Conservation (phyloP, 495 filamentous ascomycete genomes). For the Jackrogersella minutella region DNA sequence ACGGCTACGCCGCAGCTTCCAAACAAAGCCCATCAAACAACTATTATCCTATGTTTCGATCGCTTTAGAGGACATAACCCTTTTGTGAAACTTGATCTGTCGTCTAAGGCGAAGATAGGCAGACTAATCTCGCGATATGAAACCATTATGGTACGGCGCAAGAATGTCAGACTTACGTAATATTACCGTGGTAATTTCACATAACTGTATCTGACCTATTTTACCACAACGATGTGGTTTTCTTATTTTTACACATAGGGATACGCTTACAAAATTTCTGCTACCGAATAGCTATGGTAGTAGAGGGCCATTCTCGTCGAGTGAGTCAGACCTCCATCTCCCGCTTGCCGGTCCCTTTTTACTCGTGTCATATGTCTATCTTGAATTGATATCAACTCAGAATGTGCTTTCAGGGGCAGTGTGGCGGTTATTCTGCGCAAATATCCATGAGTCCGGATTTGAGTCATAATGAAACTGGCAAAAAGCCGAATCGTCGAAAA, state of each 20-base stretch:
- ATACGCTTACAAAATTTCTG: too few species aligned
- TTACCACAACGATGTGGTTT: too few species aligned
- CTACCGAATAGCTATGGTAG: neutral
- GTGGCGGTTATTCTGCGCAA: neutral
- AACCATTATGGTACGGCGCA: too few species aligned
- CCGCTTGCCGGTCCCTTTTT: neutral
- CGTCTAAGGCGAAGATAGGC: too few species aligned
- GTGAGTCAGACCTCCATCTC: neutral
- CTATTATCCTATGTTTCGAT: neutral
- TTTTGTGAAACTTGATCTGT: neutral
- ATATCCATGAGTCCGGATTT: neutral
- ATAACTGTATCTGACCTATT: too few species aligned
- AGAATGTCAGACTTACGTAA: too few species aligned
- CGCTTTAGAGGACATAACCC: neutral
- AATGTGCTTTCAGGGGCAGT: neutral
- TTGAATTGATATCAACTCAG: neutral
- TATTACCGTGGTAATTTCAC: too few species aligned
- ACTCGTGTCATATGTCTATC: neutral
- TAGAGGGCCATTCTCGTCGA: neutral
- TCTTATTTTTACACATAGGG: too few species aligned
- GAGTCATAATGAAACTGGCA: neutral
- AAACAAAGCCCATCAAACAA: neutral
- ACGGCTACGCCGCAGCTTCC: neutral
- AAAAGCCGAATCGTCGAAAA: neutral
- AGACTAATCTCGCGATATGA: too few species aligned